phyloP scores from a whole-genome alignment of 257 asterid genomes.

The Coffea canephora region DNA sequence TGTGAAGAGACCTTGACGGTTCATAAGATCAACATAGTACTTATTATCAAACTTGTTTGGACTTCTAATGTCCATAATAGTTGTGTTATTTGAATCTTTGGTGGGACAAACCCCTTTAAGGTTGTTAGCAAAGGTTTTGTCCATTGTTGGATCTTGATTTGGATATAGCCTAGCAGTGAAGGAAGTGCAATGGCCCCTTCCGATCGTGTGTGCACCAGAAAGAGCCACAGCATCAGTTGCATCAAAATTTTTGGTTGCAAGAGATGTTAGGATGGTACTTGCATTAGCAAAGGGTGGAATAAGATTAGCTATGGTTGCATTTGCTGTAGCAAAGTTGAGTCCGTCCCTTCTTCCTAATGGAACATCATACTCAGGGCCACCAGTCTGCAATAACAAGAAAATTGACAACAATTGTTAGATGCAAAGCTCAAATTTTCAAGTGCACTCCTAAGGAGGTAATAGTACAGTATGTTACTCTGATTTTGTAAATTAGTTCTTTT shows the following conservation, averaged over 20 bases:
- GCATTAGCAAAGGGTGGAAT: not conserved
- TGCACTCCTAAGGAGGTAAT: too few species aligned
- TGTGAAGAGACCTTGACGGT: slow-evolving; percentile 66
- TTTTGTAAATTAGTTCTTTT: too few species aligned
- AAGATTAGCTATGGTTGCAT: not conserved
- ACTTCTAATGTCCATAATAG: slow-evolving; percentile 49
- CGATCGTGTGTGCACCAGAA: slow-evolving; percentile 87
- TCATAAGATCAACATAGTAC: slow-evolving; percentile 63
- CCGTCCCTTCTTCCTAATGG: slow-evolving; percentile 15
- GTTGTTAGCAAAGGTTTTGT: slow-evolving; percentile 40
- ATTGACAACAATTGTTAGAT: not conserved
- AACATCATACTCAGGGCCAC: slow-evolving; percentile 13
- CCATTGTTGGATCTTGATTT: slow-evolving; percentile 58
- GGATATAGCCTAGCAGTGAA: slow-evolving; percentile 72
- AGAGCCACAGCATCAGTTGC: slow-evolving; percentile 67
- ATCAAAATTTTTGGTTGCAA: slow-evolving; percentile 41
- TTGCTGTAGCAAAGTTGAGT: not conserved
- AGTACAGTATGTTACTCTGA: too few species aligned
- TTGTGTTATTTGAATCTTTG: slow-evolving; percentile 35
- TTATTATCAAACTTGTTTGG: slow-evolving; percentile 53
- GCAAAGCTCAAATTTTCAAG: not conserved
- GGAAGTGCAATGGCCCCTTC: slow-evolving; percentile 51
- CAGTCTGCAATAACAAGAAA: not conserved
- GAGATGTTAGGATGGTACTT: slow-evolving; percentile 17
- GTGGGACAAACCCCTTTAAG: slow-evolving; percentile 47